phyloP scores from a whole-genome alignment of 305 asterid genomes.

The Galium porrigens region DNA sequence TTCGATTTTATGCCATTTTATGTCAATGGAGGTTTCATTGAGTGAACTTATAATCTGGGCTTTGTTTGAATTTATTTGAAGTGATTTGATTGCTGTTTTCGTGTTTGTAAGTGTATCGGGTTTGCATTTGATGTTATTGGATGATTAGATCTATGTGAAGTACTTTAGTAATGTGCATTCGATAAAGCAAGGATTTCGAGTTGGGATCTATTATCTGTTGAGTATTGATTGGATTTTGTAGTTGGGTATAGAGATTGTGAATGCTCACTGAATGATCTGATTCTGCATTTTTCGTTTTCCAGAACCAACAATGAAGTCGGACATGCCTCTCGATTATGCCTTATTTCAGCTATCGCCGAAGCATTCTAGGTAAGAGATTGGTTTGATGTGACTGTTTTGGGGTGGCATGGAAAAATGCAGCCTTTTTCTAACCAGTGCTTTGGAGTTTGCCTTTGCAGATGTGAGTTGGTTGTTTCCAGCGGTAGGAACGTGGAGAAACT shows the following conservation, averaged over 20 bases:
- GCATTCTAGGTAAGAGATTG: conserved; percentile 47
- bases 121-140: conserved; percentile 15
- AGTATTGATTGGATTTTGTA: background rate
- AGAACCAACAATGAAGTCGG: conserved; percentile 45
- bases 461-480: conserved; percentile 66
- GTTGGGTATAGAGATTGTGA: conserved; percentile 4
- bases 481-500: conserved; percentile 64
- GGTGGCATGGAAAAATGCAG: conserved; percentile 9
- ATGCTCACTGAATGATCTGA: conserved; percentile 9
- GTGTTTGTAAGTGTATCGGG: background rate
- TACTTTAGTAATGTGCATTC: conserved; percentile 9
- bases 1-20: background rate
- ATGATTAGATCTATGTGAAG: conserved; percentile 39
- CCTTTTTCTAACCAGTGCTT: conserved; percentile 9
- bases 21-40: conserved; percentile 1
- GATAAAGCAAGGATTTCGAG: conserved; percentile 6
- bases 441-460: conserved; percentile 34
- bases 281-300: conserved; percentile 13
- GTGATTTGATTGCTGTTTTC: background rate
- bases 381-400: conserved; percentile 4
- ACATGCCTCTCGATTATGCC: conserved; percentile 66
- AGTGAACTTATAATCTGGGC: background rate
- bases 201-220: conserved; percentile 13
- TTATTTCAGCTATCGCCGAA: conserved; percentile 75
- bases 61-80: background rate